phyloP scores from a whole-genome alignment of 2,329 filamentous ascomycete genomes.

The Colletotrichum agaves region DNA sequence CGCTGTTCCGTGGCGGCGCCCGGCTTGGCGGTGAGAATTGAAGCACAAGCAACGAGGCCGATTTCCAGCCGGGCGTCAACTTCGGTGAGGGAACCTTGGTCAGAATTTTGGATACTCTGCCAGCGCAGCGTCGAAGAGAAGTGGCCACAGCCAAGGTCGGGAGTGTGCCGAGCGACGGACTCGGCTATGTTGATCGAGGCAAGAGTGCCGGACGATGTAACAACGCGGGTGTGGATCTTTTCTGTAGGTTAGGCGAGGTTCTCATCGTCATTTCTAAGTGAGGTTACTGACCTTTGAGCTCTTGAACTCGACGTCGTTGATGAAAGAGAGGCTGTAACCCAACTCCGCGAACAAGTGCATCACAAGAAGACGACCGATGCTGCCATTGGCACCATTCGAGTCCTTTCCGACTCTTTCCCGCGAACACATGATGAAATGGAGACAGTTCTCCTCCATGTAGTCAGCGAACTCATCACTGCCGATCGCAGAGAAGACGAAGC shows the following conservation, averaged over 20 bases:
- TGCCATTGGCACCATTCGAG: not conserved
- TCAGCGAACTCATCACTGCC: constrained; percentile 56
- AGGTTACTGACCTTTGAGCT: constrained; percentile 67
- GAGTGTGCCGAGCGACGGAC: not conserved
- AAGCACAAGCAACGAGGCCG: constrained; percentile 6
- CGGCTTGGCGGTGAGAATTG: not conserved
- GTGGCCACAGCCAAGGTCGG: not conserved
- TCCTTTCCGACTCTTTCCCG: not conserved
- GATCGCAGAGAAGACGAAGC: constrained; percentile 20
- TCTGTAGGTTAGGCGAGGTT: not conserved
- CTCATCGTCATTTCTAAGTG: not conserved
- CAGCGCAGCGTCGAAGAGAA: not conserved
- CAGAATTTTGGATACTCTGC: not conserved
- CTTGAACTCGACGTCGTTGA: constrained; percentile 71
- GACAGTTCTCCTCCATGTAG: constrained; percentile 64
- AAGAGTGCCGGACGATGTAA: not conserved
- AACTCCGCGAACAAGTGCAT: constrained; percentile 64
- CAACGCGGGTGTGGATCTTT: not conserved
- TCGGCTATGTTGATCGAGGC: not conserved
- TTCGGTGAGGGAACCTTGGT: not conserved
- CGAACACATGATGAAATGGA: constrained; percentile 71
- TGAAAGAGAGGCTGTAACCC: constrained; percentile 71
- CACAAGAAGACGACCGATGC: constrained; percentile 51
- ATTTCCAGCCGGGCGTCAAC: not conserved
- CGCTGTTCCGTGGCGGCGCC: not conserved